These are phyloP conservation scores for Vigna mungo DNA, from an alignment of 306 rosid genomes.

Conservation along the genomic window DNA sequence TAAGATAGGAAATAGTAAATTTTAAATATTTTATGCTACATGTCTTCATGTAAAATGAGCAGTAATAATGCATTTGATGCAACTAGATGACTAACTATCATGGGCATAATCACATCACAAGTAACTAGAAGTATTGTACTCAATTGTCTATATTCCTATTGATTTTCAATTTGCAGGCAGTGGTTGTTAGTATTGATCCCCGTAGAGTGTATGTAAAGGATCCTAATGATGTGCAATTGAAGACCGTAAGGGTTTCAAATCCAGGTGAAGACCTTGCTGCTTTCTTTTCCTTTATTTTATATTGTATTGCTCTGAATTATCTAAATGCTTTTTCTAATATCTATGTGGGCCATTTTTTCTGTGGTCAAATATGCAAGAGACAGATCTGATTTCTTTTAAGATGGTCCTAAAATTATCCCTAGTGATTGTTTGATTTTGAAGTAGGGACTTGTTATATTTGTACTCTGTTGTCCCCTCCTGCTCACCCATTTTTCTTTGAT, in stretches of 20 bases:
- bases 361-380: neutral
- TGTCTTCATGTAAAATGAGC: neutral
- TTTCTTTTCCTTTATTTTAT: neutral
- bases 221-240: constrained; percentile 75
- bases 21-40: constrained; percentile 2
- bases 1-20: neutral
- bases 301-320: constrained; percentile 24
- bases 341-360: neutral
- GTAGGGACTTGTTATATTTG: neutral
- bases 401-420: neutral
- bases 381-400: constrained; percentile 2
- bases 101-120: too few species aligned
- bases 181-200: constrained; percentile 96
- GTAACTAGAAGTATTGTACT: too few species aligned
- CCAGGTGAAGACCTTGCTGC: constrained; percentile 58
- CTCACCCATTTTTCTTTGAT: neutral
- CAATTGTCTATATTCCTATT: constrained; percentile 3
- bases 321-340: neutral
- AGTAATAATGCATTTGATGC: neutral
- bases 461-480: neutral
- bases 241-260: constrained; percentile 64
- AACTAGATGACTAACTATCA: neutral
- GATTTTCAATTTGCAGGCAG: constrained; percentile 70
- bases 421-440: constrained; percentile 18
- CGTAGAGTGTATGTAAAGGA: constrained; percentile 77